Base-by-base conservation (phyloP, 2,329 filamentous ascomycete genomes). In the Amauroascus niger region DNA sequence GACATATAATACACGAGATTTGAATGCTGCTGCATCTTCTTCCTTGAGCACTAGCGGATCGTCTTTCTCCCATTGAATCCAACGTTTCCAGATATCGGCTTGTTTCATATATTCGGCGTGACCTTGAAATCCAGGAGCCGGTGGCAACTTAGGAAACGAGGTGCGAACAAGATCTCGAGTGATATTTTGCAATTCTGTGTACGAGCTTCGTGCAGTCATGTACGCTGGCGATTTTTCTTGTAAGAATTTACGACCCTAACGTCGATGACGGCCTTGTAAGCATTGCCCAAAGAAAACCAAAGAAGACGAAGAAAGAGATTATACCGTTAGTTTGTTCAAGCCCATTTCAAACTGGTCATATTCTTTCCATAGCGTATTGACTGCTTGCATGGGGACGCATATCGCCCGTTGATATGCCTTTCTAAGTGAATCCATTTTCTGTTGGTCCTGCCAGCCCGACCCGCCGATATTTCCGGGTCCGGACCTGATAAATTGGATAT, bases 301-400 rank as follows among this genome's bases (percentile, higher is more conserved):
- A 8, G 2, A 35, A n/a, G 16, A 28, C 44, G 9, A 16, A 20
- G 6, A 39, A 24, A 35, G 18, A 40, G 51, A 30, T n/a, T n/a
- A 13, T 77, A 90, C 87, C 40, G 89, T 94, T 60, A 88, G 81
- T 70, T 95, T 97, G 74, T 96, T 96, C 55, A 96, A 71, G 5
- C 84, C 82, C 80, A 93, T 89, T 71, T 98, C 93, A 65, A 98
- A 98, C 61, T 87, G 84, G 67, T 97, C 90, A 65, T 98, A 98
- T 65, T 98, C 91, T 67, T 94, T 95, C 94, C 93, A 98, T 13
- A 98, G 74, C 50, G 79, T 80, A 64, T 91, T 87, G 47, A 95
- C 81, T 30, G 85, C 86, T 52, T 84, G 81, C 58, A 88, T 95
- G 3, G 94, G 94, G 37, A 96, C 81, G 60, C 82, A 84, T 55